Evolutionary conservation across 2,329 filamentous ascomycete species (phyloP).

Genomic region (Venturia effusa): DNA sequence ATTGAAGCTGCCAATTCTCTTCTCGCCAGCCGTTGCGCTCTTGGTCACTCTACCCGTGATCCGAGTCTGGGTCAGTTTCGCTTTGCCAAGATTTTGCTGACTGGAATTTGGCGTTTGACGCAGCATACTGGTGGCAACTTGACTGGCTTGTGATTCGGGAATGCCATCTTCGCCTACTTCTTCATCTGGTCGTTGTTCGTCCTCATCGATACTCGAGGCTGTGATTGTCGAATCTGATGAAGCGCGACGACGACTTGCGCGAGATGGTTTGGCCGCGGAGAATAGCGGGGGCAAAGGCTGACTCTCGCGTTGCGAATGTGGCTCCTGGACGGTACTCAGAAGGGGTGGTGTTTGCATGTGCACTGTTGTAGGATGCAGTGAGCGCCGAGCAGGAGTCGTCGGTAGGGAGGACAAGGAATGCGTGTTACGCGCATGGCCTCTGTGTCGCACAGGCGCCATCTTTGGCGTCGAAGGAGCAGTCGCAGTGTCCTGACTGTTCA

Average conservation of each 20-base stretch:
- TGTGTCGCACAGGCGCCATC: conserved; percentile 37
- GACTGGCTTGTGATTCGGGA: conserved; percentile 65
- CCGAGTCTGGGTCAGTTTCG: conserved; percentile 7
- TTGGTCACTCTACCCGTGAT: conserved; percentile 10
- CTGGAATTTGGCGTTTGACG: conserved; percentile 38
- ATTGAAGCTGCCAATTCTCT: conserved; percentile 18
- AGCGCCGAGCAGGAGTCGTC: conserved; percentile 55
- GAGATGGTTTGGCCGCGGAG: conserved; percentile 20
- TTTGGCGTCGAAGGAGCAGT: conserved; percentile 65
- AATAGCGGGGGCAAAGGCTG: conserved; percentile 9
- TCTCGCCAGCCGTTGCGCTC: neutral
- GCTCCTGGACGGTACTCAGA: conserved; percentile 28
- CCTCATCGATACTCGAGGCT: conserved; percentile 27
- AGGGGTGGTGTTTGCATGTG: conserved; percentile 32
- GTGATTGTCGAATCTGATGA: conserved; percentile 54
- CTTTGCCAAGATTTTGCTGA: neutral
- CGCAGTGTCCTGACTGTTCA: conserved; percentile 66
- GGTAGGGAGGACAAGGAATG: conserved; percentile 81
- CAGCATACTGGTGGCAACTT: conserved; percentile 64
- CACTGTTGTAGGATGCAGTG: conserved; percentile 37
- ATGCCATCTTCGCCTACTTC: conserved; percentile 53
- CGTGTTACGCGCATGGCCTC: conserved; percentile 60
- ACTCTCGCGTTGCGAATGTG: neutral
- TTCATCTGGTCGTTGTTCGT: conserved; percentile 47
- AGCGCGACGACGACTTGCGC: conserved; percentile 39